These are phyloP conservation scores for Fusarium continuum DNA, from an alignment of 2,329 filamentous ascomycete genomes.

Conservation along the genomic window DNA sequence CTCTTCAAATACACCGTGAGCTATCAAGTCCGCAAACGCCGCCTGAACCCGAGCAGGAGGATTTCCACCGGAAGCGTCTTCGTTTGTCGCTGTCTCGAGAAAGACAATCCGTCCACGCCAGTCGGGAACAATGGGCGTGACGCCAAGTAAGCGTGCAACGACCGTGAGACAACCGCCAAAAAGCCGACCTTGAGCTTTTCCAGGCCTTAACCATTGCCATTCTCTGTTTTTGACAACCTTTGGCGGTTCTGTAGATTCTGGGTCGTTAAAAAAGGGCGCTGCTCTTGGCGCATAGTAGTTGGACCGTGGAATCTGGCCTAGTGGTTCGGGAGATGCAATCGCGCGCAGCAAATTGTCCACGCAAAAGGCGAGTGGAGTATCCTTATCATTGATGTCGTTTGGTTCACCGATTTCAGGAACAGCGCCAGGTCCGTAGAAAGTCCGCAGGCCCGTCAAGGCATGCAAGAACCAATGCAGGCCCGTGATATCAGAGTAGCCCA, in stretches of 20 bases:
- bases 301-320: slow-evolving; percentile 48
- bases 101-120: slow-evolving; percentile 53
- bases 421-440: slow-evolving; percentile 55
- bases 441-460: slow-evolving; percentile 51
- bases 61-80: slow-evolving; percentile 37
- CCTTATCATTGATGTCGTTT: slow-evolving; percentile 32
- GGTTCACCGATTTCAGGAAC: slow-evolving; percentile 52
- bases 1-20: slow-evolving; percentile 53
- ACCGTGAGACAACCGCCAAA: slow-evolving; percentile 55
- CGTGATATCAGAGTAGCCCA: slow-evolving; percentile 55
- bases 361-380: slow-evolving; percentile 45
- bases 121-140: slow-evolving; percentile 48
- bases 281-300: slow-evolving; percentile 43
- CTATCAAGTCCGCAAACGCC: slow-evolving; percentile 53
- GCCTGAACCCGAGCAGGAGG: slow-evolving; percentile 45
- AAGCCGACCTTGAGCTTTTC: slow-evolving; percentile 53
- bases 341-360: slow-evolving; percentile 47
- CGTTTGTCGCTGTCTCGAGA: slow-evolving; percentile 52
- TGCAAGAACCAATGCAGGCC: slow-evolving; percentile 55
- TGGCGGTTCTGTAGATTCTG: slow-evolving; percentile 40
- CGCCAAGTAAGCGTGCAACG: slow-evolving; percentile 50
- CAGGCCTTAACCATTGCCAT: slow-evolving; percentile 52
- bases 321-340: slow-evolving; percentile 39
- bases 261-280: slow-evolving; percentile 32
- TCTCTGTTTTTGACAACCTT: slow-evolving; percentile 42